Evolutionary conservation across 2,329 filamentous ascomycete genomes (phyloP), one percentile per base, ranked within the genome.

Genomic region (Daldinia sp.): DNA sequence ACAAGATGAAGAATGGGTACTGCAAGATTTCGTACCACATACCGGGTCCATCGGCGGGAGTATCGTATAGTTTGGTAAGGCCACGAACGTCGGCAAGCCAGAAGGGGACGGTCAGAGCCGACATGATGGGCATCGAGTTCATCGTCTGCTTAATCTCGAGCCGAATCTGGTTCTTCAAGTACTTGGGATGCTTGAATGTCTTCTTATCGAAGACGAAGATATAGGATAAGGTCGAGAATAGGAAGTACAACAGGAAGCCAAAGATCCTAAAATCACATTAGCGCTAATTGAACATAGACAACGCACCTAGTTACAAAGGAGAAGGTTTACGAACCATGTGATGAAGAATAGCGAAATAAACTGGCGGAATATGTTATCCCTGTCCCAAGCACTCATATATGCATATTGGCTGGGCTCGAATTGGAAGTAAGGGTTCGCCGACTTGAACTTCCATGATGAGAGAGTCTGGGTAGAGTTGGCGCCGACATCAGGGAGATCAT

Each of bases 121-220:
- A 87, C 91, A 98, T 97, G 78, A 89, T 79, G 20, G 94, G 94
- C 84, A 98, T 90, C 41, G 93, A 86, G 53, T 81, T 80, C 81
- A 90, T 89, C 70, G 94, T 90, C 82, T 97, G 93, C 71, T 85
- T 84, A 76, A 98, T 97, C 80, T 98, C 95, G 75, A 94, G 87
- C 67, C 86, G 84, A 71, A 98, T 91, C 81, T 98, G 95, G 82
- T 97, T 95, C 83, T 96, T 97, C 77, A 98, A 90, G 81, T 95
- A 98, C 78, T 96, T 96, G 54, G 95, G 95, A 80, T 98, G 95
- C 59, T 93, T 85, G 81, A 95, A 89, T 50, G 93, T 96, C 46
- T 89, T 87, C 81, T 98, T 96, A 82, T 98, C 94, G 83, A 97
- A 98, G 78, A 98, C 86, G 82, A 97, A 91, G 76, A 91, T 76